These are phyloP conservation scores for Rhododendron ovatum DNA, from an alignment of 148 eudicot species.

Conservation along the genomic window DNA sequence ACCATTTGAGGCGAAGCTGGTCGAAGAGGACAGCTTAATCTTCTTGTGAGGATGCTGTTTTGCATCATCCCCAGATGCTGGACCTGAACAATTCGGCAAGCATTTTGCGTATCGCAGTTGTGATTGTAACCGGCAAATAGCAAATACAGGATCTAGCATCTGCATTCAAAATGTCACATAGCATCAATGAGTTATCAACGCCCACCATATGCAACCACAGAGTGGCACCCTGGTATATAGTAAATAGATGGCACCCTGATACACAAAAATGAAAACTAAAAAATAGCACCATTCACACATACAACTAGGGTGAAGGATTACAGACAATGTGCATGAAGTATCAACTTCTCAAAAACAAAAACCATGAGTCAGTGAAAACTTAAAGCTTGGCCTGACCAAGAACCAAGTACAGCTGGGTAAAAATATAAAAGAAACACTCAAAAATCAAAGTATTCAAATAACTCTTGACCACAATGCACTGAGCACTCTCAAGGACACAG, in stretches of 20 bases:
- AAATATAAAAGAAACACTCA: neutral
- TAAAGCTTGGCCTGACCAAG: neutral
- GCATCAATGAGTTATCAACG: no score
- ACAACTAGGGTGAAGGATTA: neutral
- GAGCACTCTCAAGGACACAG: neutral
- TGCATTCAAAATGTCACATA: conserved; percentile 24
- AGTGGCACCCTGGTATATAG: neutral
- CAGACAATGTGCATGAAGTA: neutral
- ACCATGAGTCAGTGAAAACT: neutral
- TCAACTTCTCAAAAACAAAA: neutral
- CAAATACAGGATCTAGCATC: conserved; percentile 55
- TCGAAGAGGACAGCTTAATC: conserved; percentile 34
- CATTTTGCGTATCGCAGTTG: conserved; percentile 30
- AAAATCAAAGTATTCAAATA: neutral
- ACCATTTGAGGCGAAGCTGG: conserved; percentile 3
- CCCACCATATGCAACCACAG: neutral
- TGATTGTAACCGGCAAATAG: conserved; percentile 40
- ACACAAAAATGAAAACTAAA: neutral
- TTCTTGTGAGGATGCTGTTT: conserved; percentile 34
- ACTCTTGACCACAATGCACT: neutral
- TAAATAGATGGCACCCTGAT: neutral
- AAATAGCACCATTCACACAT: neutral
- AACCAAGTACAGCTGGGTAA: neutral
- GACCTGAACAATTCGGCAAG: conserved; percentile 7
- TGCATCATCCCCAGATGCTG: conserved; percentile 23